A percentile compares a stretch with the other conserved stretches of the same genome.
Conservation (phyloP, 441 rosid species). For the Erysimum pusillum region DNA sequence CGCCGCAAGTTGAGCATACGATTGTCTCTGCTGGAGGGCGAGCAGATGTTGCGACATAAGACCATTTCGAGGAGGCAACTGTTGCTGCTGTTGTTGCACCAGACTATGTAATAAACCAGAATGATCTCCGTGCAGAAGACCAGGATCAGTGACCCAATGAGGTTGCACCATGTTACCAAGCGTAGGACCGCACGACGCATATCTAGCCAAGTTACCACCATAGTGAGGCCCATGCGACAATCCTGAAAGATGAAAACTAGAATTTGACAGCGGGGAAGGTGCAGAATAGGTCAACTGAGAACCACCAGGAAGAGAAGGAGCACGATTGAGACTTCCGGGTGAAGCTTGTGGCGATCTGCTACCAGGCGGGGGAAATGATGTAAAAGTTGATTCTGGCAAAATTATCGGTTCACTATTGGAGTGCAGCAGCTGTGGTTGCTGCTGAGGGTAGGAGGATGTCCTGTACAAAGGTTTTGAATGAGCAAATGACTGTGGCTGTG, state of each 20-base stretch:
- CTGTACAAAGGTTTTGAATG: constrained; percentile 76
- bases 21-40: constrained; percentile 64
- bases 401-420: constrained; percentile 73
- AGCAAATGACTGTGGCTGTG: constrained; percentile 75
- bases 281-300: constrained; percentile 59
- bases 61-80: constrained; percentile 75
- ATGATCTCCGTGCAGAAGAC: constrained; percentile 72
- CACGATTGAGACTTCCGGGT: constrained; percentile 53
- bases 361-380: constrained; percentile 90
- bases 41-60: constrained; percentile 62
- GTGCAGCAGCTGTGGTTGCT: constrained; percentile 73
- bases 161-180: constrained; percentile 73
- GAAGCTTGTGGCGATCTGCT: constrained; percentile 69
- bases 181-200: constrained; percentile 64
- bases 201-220: constrained; percentile 71
- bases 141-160: constrained; percentile 83
- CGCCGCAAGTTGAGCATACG: constrained; percentile 74
- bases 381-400: constrained; percentile 72
- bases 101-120: constrained; percentile 63
- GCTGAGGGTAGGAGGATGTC: constrained; percentile 89
- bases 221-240: constrained; percentile 67
- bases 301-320: constrained; percentile 66
- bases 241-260: constrained; percentile 66
- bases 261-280: constrained; percentile 66
- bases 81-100: constrained; percentile 67